A percentile compares a stretch with the other conserved stretches of the same genome.
Conservation (phyloP, 176 grass and related monocot species). For the Ananas comosus region DNA sequence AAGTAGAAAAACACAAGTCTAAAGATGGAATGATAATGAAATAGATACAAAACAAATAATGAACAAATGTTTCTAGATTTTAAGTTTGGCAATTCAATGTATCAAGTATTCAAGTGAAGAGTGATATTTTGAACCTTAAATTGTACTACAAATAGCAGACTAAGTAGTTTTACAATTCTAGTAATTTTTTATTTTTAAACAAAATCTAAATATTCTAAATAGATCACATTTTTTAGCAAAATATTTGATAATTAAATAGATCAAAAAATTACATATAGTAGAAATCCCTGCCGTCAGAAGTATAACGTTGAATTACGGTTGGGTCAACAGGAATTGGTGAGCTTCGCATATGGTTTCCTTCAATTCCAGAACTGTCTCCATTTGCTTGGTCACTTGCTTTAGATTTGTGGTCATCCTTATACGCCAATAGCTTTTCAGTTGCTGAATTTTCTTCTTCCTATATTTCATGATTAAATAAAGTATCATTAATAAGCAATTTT, state of each 20-base stretch:
- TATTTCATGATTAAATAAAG: neutral
- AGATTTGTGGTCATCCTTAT: conserved; percentile 26
- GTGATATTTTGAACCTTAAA: too few relatives aligned
- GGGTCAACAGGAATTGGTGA: conserved; percentile 57
- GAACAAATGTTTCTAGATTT: too few relatives aligned
- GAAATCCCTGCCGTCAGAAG: conserved; percentile 38
- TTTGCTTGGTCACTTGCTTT: conserved; percentile 19
- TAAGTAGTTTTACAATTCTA: too few relatives aligned
- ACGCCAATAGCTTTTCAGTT: conserved; percentile 8
- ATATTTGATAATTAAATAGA: neutral
- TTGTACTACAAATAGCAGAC: too few relatives aligned
- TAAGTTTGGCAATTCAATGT: too few relatives aligned
- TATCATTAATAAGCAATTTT: too few relatives aligned
- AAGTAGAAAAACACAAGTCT: neutral
- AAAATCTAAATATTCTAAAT: too few relatives aligned
- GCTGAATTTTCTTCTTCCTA: neutral
- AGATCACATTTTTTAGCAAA: neutral
- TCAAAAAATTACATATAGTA: conserved; percentile 69
- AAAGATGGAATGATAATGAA: neutral
- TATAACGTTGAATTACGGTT: conserved; percentile 14
- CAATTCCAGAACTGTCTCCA: conserved; percentile 15
- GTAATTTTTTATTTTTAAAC: too few relatives aligned
- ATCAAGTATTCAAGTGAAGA: too few relatives aligned
- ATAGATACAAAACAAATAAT: too few relatives aligned
- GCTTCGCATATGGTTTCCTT: conserved; percentile 26